Conservation (phyloP, 768 basidiomycete genomes). For the Collybiopsis confluens region DNA sequence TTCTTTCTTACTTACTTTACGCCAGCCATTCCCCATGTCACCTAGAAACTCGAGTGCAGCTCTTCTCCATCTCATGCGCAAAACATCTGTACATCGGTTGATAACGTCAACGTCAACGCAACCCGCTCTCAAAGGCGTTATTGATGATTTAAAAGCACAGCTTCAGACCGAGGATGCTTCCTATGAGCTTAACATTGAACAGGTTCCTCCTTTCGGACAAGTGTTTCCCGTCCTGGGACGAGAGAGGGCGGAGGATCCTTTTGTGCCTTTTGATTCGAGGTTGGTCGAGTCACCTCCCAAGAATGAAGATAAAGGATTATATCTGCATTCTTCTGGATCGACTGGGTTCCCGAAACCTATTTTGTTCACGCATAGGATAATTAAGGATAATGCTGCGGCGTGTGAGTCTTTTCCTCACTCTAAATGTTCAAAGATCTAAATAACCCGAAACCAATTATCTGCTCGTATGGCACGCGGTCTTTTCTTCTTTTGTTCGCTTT, state of each 20-base stretch:
- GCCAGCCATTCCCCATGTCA: constrained; percentile 31
- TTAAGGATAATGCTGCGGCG: constrained; percentile 14
- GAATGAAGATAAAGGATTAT: constrained; percentile 14
- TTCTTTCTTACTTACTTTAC: not conserved
- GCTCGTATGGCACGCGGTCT: no score
- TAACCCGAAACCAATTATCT: no score
- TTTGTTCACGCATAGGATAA: constrained; percentile 14
- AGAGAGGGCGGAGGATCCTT: constrained; percentile 13
- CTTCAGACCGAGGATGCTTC: constrained; percentile 9
- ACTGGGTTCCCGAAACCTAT: constrained; percentile 28
- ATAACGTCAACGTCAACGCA: constrained; percentile 27
- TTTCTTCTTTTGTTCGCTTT: no score
- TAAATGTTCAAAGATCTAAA: not conserved
- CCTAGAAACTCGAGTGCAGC: constrained; percentile 33
- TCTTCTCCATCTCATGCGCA: constrained; percentile 25
- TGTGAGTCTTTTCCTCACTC: constrained; percentile 14
- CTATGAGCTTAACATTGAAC: constrained; percentile 10
- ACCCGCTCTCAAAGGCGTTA: constrained; percentile 17
- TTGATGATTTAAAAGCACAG: constrained; percentile 14
- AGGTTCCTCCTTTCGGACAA: constrained; percentile 12
- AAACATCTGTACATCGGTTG: constrained; percentile 26
- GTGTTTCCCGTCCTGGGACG: constrained; percentile 24
- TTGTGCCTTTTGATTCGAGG: constrained; percentile 8
- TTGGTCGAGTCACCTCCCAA: not conserved
- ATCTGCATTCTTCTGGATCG: constrained; percentile 29